Evolutionary conservation across 2,329 filamentous ascomycete species (phyloP).

Genomic region (Zasmidium cellare): DNA sequence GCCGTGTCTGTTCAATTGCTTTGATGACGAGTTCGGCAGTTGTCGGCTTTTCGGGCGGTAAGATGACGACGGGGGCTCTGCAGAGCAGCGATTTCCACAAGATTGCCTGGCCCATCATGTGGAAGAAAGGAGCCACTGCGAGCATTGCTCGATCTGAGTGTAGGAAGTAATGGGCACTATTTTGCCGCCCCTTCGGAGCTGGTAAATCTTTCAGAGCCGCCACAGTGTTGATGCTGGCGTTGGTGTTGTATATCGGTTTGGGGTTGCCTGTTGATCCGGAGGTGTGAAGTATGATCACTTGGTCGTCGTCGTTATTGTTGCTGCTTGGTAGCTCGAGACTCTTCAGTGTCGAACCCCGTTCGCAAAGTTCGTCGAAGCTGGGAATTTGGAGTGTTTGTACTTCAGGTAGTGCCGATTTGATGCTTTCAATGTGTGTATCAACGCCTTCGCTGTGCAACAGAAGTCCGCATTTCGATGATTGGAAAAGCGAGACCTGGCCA

Average conservation of each 20-base stretch:
- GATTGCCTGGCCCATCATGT: constrained; percentile 21
- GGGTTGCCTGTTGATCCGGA: constrained; percentile 23
- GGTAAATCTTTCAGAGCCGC: constrained; percentile 9
- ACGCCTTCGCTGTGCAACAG: constrained; percentile 19
- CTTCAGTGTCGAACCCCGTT: constrained; percentile 3
- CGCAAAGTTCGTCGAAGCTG: constrained; percentile 15
- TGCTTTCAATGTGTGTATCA: constrained; percentile 20
- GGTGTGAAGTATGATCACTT: constrained; percentile 21
- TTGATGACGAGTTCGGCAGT: constrained; percentile 15
- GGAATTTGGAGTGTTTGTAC: constrained; percentile 18
- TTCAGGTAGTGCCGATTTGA: constrained; percentile 18
- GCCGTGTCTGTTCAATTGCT: constrained; percentile 11
- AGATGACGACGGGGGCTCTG: constrained; percentile 9
- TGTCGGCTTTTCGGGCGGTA: constrained; percentile 16
- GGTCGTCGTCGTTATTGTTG: constrained; percentile 10
- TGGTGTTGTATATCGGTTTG: constrained; percentile 21
- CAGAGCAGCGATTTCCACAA: constrained; percentile 13
- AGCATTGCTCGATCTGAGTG: constrained; percentile 12
- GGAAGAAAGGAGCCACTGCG: constrained; percentile 17
- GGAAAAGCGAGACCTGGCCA: constrained; percentile 21
- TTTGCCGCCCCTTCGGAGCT: constrained; percentile 10
- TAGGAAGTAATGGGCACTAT: constrained; percentile 10
- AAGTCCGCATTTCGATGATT: constrained; percentile 14
- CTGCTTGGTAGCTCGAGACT: constrained; percentile 6
- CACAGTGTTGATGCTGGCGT: constrained; percentile 18